Percentiles rank a stretch among this genome's conserved stretches.
phyloP scores from a whole-genome alignment of 2,329 filamentous ascomycete genomes.

The Hypoxylon sp. region DNA sequence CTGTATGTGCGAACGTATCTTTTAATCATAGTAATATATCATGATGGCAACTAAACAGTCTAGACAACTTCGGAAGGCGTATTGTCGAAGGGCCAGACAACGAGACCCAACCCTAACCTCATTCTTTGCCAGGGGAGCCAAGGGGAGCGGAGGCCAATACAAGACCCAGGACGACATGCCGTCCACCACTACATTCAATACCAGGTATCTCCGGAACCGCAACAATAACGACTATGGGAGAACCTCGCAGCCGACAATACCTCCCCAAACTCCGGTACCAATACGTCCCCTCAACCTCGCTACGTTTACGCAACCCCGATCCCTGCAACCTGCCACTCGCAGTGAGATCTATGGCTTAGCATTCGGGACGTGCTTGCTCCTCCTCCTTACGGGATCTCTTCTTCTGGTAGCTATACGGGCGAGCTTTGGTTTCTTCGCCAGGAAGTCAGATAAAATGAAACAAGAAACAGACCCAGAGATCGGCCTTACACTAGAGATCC shows the following conservation, averaged over 20 bases:
- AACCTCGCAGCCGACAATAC: slow-evolving; percentile 14
- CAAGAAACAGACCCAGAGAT: slow-evolving; percentile 15
- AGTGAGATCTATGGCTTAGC: slow-evolving; percentile 40
- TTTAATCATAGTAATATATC: neutral
- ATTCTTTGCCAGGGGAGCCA: neutral
- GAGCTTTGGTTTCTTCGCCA: neutral
- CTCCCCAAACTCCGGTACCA: slow-evolving; percentile 4
- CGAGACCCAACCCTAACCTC: neutral
- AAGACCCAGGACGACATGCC: slow-evolving; percentile 23
- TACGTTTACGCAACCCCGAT: slow-evolving; percentile 1
- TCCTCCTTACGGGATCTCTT: slow-evolving; percentile 34
- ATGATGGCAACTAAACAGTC: slow-evolving; percentile 25
- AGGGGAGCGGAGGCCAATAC: neutral
- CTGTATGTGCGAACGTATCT: slow-evolving; percentile 22
- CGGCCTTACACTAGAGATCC: slow-evolving; percentile 1
- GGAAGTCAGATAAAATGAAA: neutral
- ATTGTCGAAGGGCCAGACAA: slow-evolving; percentile 18
- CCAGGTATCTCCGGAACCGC: slow-evolving; percentile 1
- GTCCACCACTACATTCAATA: slow-evolving; percentile 36
- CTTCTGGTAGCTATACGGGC: slow-evolving; percentile 19
- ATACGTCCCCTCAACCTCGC: slow-evolving; percentile 3
- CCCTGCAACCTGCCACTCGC: slow-evolving; percentile 17
- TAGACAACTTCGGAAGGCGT: slow-evolving; percentile 17
- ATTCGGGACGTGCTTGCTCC: slow-evolving; percentile 33
- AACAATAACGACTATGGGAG: neutral